Percentiles rank a stretch among this genome's conserved stretches.
Conservation (phyloP, 2,329 filamentous ascomycete species). For the Xylogone sp. region DNA sequence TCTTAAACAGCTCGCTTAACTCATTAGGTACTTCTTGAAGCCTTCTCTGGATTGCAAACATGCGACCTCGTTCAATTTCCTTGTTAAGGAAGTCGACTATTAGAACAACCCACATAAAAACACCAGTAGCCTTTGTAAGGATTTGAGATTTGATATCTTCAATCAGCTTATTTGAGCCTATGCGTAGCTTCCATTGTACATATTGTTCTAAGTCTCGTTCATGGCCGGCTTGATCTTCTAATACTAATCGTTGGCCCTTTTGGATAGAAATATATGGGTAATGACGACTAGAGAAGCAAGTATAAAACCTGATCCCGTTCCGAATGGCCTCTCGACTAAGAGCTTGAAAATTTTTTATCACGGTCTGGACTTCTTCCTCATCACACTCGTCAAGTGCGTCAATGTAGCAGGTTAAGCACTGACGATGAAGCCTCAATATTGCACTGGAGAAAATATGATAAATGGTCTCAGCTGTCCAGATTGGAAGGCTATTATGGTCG, state of each 20-base stretch:
- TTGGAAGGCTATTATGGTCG: no score
- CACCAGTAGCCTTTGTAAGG: slow-evolving; percentile 16
- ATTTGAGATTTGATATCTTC: slow-evolving; percentile 18
- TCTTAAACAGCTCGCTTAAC: slow-evolving; percentile 44
- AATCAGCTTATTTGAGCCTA: slow-evolving; percentile 5
- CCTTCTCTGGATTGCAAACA: slow-evolving; percentile 19
- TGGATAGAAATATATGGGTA: slow-evolving; percentile 21
- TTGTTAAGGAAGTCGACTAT: slow-evolving; percentile 37
- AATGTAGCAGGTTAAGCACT: slow-evolving; percentile 31
- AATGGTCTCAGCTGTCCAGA: no score
- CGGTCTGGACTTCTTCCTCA: slow-evolving; percentile 26
- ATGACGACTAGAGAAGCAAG: slow-evolving; percentile 25
- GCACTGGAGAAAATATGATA: slow-evolving; percentile 20
- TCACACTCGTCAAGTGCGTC: slow-evolving; percentile 45
- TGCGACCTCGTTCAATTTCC: slow-evolving; percentile 29
- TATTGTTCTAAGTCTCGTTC: slow-evolving; percentile 18
- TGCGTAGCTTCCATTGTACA: slow-evolving; percentile 13
- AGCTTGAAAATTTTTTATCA: slow-evolving; percentile 26
- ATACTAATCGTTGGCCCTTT: slow-evolving; percentile 12
- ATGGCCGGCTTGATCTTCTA: slow-evolving; percentile 20
- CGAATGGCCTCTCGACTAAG: slow-evolving; percentile 13
- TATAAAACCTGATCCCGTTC: slow-evolving; percentile 5
- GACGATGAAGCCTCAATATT: slow-evolving; percentile 17
- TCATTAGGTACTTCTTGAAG: slow-evolving; percentile 36
- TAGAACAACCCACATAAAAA: slow-evolving; percentile 24